phyloP scores from a whole-genome alignment of 2,329 filamentous ascomycete species.

The Achaetomium macrosporum region DNA sequence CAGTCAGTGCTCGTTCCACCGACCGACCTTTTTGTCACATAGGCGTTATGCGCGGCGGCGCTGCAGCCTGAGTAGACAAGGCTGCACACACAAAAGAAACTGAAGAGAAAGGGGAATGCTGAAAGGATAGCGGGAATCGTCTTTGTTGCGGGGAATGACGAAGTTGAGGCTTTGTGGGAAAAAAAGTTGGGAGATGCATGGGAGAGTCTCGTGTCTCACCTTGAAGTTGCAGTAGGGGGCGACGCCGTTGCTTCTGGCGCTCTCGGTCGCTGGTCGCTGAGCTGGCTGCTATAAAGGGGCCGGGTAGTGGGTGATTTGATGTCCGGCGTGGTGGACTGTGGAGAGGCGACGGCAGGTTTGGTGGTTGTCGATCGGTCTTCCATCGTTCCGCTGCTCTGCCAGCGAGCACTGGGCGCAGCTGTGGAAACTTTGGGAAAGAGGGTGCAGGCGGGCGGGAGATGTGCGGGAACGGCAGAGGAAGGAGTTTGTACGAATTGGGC shows the following conservation, averaged over 20 bases:
- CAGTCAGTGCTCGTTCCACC: slow-evolving; percentile 8
- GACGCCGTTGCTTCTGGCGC: slow-evolving; percentile 21
- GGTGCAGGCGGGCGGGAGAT: slow-evolving; percentile 23
- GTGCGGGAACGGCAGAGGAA: slow-evolving; percentile 24
- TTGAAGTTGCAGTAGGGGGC: slow-evolving; percentile 28
- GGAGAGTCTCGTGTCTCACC: slow-evolving; percentile 31
- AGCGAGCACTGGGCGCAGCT: slow-evolving; percentile 22
- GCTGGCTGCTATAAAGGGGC: slow-evolving; percentile 31
- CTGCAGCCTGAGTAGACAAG: slow-evolving; percentile 1
- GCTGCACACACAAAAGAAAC: background rate
- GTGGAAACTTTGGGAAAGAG: slow-evolving; percentile 25
- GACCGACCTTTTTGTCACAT: background rate
- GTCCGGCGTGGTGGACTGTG: slow-evolving; percentile 21
- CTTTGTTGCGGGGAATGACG: slow-evolving; percentile 19
- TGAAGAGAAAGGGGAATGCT: slow-evolving; percentile 7
- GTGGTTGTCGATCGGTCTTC: slow-evolving; percentile 26
- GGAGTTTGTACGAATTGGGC: slow-evolving; percentile 26
- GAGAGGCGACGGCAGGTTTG: slow-evolving; percentile 21
- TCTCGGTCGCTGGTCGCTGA: slow-evolving; percentile 26
- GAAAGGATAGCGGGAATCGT: background rate
- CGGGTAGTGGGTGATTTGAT: slow-evolving; percentile 24
- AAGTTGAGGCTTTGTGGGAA: slow-evolving; percentile 11
- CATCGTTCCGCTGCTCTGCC: slow-evolving; percentile 24
- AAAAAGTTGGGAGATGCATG: slow-evolving; percentile 19
- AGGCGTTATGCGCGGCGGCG: background rate